Evolutionary conservation across 2,329 filamentous ascomycete genomes (phyloP).

Genomic region (Fusarium sp.): DNA sequence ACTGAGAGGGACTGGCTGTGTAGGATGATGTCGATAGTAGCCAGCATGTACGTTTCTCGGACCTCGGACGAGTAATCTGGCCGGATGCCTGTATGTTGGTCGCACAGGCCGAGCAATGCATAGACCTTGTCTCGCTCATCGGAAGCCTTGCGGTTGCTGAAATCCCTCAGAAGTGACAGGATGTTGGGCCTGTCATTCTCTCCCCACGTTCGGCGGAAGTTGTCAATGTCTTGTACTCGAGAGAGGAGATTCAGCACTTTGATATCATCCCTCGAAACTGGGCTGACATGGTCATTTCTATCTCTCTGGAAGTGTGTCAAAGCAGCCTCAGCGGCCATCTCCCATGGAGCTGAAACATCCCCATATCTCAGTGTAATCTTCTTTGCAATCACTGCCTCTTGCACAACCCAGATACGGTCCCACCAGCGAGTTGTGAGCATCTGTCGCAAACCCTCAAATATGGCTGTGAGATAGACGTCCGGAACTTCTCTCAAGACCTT

Average conservation of each 20-base stretch:
- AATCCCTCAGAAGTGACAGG: not conserved
- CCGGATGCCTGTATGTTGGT: not conserved
- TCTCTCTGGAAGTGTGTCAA: too few relatives aligned
- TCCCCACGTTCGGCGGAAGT: not conserved
- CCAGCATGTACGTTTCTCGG: not conserved
- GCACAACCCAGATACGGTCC: slow-evolving; percentile 4
- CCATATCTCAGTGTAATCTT: not conserved
- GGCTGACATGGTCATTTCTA: too few relatives aligned
- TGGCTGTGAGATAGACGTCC: not conserved
- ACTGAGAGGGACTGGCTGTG: not conserved
- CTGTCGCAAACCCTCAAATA: not conserved
- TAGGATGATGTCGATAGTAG: not conserved
- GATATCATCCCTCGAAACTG: not conserved
- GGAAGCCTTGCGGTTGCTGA: not conserved
- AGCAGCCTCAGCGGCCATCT: not conserved
- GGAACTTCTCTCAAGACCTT: not conserved
- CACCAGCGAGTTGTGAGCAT: not conserved
- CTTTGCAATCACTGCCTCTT: not conserved
- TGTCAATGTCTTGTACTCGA: not conserved
- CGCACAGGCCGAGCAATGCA: not conserved
- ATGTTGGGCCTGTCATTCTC: not conserved
- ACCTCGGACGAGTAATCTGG: not conserved
- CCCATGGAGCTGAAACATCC: not conserved
- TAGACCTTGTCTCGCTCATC: slow-evolving; percentile 3
- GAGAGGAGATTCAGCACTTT: not conserved